Percentiles rank a stretch among this genome's conserved stretches.
phyloP scores from a whole-genome alignment of 148 eudicot genomes.

The Gaultheria prostrata region DNA sequence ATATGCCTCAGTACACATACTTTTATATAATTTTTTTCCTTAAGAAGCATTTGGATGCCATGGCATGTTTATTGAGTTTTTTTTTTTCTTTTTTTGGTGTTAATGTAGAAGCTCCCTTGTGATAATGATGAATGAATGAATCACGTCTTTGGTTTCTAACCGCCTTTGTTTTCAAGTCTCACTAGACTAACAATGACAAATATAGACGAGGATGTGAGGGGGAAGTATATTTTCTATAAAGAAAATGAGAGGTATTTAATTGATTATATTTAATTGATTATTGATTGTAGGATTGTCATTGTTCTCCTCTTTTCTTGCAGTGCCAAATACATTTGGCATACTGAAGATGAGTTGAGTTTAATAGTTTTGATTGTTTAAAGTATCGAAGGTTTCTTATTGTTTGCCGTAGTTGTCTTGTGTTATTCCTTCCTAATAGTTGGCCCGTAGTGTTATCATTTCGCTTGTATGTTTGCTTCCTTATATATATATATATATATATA shows the following conservation, averaged over 20 bases:
- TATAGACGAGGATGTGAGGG: neutral
- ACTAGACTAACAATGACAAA: neutral
- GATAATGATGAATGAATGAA: neutral
- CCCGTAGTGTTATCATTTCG: neutral
- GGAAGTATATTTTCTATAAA: neutral
- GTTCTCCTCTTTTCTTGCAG: neutral
- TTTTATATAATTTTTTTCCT: neutral
- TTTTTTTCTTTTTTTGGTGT: neutral
- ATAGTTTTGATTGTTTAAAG: neutral
- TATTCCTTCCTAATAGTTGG: neutral
- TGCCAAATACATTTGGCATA: neutral
- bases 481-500: neutral
- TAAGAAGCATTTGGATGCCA: neutral
- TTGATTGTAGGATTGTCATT: neutral
- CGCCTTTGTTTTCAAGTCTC: neutral
- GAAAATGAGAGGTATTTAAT: neutral
- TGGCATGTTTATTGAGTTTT: neutral
- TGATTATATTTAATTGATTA: neutral
- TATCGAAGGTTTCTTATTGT: neutral
- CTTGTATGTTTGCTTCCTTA: neutral
- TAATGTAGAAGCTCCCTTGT: neutral
- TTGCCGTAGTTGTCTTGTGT: neutral
- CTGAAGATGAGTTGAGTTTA: neutral
- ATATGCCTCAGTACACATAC: neutral
- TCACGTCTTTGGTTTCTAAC: neutral